These are phyloP conservation scores for Meripilus lineatus DNA, from an alignment of 1,284 basidiomycete species.

Conservation along the genomic window DNA sequence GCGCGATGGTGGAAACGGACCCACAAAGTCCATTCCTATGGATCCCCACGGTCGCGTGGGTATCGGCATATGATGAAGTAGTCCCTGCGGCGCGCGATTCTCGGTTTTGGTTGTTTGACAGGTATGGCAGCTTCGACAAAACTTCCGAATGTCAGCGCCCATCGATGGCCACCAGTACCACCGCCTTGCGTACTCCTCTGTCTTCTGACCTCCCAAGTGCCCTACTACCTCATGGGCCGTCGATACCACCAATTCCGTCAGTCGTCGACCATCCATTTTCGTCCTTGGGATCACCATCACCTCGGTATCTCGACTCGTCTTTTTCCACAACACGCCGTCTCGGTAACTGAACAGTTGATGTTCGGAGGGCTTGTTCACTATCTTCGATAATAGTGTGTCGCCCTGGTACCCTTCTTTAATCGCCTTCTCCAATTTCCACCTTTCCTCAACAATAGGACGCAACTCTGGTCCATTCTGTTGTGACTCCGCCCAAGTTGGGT, in stretches of 20 bases:
- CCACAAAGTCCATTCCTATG: conserved; percentile 24
- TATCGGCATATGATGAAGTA: conserved; percentile 21
- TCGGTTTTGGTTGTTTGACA: conserved; percentile 21
- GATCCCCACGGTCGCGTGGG: conserved; percentile 20
- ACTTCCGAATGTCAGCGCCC: conserved; percentile 12
- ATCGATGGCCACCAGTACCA: conserved; percentile 33
- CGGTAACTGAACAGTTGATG: conserved; percentile 1
- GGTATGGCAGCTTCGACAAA: conserved; percentile 19
- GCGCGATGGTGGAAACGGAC: conserved; percentile 18
- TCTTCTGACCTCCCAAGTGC: too few species aligned
- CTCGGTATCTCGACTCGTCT: conserved; percentile 9
- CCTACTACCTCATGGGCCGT: conserved; percentile 22
- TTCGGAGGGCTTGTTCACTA: not conserved
- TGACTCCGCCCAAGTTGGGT: conserved; percentile 3
- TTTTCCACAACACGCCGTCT: conserved; percentile 10
- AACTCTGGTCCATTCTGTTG: not conserved
- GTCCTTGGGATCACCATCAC: conserved; percentile 20
- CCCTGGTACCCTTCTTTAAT: not conserved
- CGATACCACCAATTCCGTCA: conserved; percentile 19
- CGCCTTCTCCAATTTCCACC: not conserved
- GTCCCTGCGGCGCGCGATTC: conserved; percentile 13
- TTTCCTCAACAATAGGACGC: conserved; percentile 4
- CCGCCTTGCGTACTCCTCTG: conserved; percentile 18
- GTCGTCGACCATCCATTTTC: conserved; percentile 1
- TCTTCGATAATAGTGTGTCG: conserved; percentile 3